phyloP scores from a whole-genome alignment of 148 eudicot species.

The Tetragonia tetragonoides region DNA sequence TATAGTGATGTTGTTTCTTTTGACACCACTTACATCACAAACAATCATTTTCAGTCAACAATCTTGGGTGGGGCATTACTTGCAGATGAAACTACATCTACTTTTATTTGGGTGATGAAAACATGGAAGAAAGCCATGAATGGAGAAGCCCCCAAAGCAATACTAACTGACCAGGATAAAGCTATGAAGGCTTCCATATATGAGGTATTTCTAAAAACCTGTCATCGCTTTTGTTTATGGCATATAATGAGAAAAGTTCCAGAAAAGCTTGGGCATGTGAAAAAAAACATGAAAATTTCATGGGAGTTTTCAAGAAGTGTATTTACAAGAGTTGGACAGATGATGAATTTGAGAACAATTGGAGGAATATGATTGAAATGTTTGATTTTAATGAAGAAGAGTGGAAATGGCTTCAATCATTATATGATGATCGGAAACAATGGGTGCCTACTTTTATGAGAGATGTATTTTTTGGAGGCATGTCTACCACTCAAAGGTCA shows the following conservation, averaged over 20 bases:
- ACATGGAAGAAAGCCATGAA: not conserved
- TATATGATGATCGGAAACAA: slow-evolving; percentile 1
- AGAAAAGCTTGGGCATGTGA: not conserved
- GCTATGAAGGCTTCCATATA: not conserved
- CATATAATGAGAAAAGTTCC: slow-evolving; percentile 15
- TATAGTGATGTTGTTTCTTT: too few species aligned
- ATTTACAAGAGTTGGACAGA: slow-evolving; percentile 1
- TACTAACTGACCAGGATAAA: slow-evolving; percentile 7
- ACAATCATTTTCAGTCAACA: slow-evolving; percentile 10
- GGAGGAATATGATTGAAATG: not conserved
- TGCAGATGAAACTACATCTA: not conserved
- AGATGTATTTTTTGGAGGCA: slow-evolving; percentile 6
- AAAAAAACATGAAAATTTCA: too few species aligned
- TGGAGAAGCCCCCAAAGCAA: not conserved
- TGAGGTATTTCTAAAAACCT: not conserved
- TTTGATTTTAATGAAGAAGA: not conserved
- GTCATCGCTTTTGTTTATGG: slow-evolving; percentile 9
- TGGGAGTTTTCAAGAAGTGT: not conserved
- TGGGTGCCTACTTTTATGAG: slow-evolving; percentile 18
- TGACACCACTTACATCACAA: slow-evolving; percentile 21
- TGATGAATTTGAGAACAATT: slow-evolving; percentile 8
- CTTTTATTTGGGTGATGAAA: slow-evolving; percentile 11
- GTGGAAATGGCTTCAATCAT: not conserved
- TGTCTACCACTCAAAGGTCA: slow-evolving; percentile 11
- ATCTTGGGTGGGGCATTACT: slow-evolving; percentile 5